These are phyloP conservation scores for Aspergillus sparsus DNA, from an alignment of 495 filamentous ascomycete species.

Conservation along the genomic window DNA sequence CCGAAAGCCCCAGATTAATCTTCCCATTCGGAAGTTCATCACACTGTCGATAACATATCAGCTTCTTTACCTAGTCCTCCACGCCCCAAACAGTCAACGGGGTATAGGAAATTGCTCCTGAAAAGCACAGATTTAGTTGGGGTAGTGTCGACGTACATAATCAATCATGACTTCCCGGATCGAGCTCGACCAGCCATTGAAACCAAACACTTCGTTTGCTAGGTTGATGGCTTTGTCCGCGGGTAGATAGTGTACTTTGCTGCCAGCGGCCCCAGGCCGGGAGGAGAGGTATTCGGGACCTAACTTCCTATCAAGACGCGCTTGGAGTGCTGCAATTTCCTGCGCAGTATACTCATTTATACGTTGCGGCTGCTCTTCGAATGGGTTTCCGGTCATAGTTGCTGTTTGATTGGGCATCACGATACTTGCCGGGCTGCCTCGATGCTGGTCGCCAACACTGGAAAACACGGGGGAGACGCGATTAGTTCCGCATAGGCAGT, in stretches of 20 bases:
- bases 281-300: conserved; percentile 94
- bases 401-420: conserved; percentile 41
- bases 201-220: conserved; percentile 97
- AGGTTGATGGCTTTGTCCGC: conserved; percentile 94
- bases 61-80: too few relatives aligned
- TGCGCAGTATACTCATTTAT: conserved; percentile 81
- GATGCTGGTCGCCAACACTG: conserved; percentile 83
- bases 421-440: conserved; percentile 37
- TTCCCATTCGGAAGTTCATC: conserved; percentile 67
- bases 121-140: too few relatives aligned
- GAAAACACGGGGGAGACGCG: conserved; percentile 18
- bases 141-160: conserved; percentile 58
- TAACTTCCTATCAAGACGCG: conserved; percentile 86
- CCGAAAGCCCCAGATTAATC: conserved; percentile 79
- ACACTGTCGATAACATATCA: conserved; percentile 42
- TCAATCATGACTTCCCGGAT: conserved; percentile 90
- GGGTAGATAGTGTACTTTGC: conserved; percentile 86
- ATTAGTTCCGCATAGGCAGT: conserved; percentile 24
- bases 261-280: conserved; percentile 74
- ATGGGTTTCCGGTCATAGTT: conserved; percentile 64
- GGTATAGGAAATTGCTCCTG: too few relatives aligned
- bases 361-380: conserved; percentile 65
- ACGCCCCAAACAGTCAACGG: too few relatives aligned
- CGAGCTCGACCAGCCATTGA: conserved; percentile 95
- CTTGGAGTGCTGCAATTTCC: conserved; percentile 86